A percentile compares a stretch with the other conserved stretches of the same genome.
Evolutionary conservation across 2,329 filamentous ascomycete species (phyloP).

Genomic region (Dactylellina parvicollis): DNA sequence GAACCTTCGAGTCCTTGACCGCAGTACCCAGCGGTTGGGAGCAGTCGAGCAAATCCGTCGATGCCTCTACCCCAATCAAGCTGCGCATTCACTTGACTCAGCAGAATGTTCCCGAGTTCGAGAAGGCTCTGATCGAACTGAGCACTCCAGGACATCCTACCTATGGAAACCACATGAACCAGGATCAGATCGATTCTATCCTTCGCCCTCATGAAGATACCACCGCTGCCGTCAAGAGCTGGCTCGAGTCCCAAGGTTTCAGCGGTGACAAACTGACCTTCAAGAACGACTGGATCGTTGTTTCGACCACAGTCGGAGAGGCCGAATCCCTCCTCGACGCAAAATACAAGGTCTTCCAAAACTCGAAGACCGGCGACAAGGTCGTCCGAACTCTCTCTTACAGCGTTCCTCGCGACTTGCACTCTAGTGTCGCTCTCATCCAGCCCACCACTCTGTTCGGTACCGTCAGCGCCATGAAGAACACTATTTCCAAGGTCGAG

Average conservation of each 20-base stretch:
- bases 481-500: slow-evolving; percentile 27
- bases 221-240: slow-evolving; percentile 61
- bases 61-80: slow-evolving; percentile 62
- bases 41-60: slow-evolving; percentile 55
- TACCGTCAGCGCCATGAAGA: slow-evolving; percentile 37
- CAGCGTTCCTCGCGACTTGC: slow-evolving; percentile 69
- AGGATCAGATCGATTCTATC: slow-evolving; percentile 63
- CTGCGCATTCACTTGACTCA: slow-evolving; percentile 59
- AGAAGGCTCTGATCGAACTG: slow-evolving; percentile 59
- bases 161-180: slow-evolving; percentile 66
- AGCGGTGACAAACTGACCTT: slow-evolving; percentile 59
- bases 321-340: slow-evolving; percentile 58
- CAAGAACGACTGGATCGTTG: slow-evolving; percentile 61
- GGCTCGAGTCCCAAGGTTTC: slow-evolving; percentile 63
- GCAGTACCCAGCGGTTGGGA: slow-evolving; percentile 32
- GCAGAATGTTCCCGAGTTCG: slow-evolving; percentile 58
- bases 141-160: slow-evolving; percentile 64
- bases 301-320: slow-evolving; percentile 56
- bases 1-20: slow-evolving; percentile 29
- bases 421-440: slow-evolving; percentile 69
- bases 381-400: slow-evolving; percentile 62
- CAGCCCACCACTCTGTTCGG: slow-evolving; percentile 73
- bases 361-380: slow-evolving; percentile 53
- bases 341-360: slow-evolving; percentile 58
- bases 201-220: slow-evolving; percentile 62